Conservation (phyloP, 169 alveolate species). For the Perkinsus chesapeaki region DNA sequence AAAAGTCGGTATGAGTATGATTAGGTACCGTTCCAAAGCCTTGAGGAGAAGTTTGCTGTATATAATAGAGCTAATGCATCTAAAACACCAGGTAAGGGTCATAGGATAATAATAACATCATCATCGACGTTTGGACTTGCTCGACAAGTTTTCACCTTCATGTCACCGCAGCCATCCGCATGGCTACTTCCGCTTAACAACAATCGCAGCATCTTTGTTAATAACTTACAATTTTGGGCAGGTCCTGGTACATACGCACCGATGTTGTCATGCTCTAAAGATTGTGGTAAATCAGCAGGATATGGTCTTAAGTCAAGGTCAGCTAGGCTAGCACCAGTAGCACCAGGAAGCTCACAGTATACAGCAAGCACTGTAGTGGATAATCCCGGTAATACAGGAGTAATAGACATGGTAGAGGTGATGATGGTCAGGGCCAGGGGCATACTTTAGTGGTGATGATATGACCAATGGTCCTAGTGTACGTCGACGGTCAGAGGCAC, state of each 20-base stretch:
- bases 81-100: background rate
- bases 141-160: too few relatives aligned
- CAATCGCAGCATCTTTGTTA: too few relatives aligned
- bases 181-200: too few relatives aligned
- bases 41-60: background rate
- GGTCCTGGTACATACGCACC: background rate
- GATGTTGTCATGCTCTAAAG: background rate
- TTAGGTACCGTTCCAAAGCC: background rate
- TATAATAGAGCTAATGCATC: background rate
- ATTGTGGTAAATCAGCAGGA: background rate
- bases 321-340: background rate
- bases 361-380: background rate
- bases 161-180: too few relatives aligned
- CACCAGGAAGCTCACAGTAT: background rate
- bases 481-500: background rate
- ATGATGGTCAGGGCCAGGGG: background rate
- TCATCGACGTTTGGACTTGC: background rate
- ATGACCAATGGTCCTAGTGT: background rate
- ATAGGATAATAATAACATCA: background rate
- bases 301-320: background rate
- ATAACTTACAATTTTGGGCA: too few relatives aligned
- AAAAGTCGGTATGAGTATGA: background rate
- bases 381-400: background rate
- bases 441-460: background rate
- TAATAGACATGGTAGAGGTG: background rate